Evolutionary conservation across 202 grass and related monocot species (phyloP).

Genomic region (Panicum hallii): DNA sequence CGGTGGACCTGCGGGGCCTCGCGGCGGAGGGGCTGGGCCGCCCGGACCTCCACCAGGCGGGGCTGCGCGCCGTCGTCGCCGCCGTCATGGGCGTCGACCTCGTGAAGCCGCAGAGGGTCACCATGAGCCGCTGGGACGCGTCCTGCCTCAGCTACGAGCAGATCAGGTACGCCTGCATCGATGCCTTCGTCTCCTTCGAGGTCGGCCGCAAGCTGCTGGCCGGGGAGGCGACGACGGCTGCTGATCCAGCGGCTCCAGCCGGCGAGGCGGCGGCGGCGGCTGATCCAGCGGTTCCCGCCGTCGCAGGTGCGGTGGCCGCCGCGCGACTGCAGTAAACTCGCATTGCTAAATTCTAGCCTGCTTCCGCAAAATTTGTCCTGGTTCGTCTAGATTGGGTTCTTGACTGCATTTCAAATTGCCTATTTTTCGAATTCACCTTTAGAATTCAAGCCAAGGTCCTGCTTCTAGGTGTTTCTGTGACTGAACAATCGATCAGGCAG

Average conservation of each 20-base stretch:
- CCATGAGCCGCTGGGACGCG: conserved; percentile 63
- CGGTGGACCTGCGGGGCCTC: conserved; percentile 48
- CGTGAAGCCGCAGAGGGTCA: conserved; percentile 53
- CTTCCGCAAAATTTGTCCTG: background rate
- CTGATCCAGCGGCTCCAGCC: background rate
- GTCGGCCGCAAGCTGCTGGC: conserved; percentile 55
- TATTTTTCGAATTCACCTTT: background rate
- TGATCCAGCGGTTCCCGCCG: background rate
- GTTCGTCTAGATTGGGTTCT: background rate
- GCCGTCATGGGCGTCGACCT: conserved; percentile 48
- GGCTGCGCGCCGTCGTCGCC: conserved; percentile 48
- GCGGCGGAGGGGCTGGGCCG: conserved; percentile 41
- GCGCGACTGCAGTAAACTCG: background rate
- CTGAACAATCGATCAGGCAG: background rate
- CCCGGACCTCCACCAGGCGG: conserved; percentile 48
- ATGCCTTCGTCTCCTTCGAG: conserved; percentile 77
- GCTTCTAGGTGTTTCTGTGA: background rate
- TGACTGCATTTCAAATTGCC: conserved; percentile 15
- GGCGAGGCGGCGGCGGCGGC: background rate
- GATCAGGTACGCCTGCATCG: conserved; percentile 69
- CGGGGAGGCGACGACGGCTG: background rate
- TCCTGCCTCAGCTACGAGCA: conserved; percentile 51
- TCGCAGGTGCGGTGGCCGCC: conserved; percentile 17
- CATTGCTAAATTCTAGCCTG: conserved; percentile 21
- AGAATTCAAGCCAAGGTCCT: background rate